Evolutionary conservation across 148 eudicot species (phyloP), one percentile per base, ranked within the genome.

Genomic region (Rhododendron mucronatum): DNA sequence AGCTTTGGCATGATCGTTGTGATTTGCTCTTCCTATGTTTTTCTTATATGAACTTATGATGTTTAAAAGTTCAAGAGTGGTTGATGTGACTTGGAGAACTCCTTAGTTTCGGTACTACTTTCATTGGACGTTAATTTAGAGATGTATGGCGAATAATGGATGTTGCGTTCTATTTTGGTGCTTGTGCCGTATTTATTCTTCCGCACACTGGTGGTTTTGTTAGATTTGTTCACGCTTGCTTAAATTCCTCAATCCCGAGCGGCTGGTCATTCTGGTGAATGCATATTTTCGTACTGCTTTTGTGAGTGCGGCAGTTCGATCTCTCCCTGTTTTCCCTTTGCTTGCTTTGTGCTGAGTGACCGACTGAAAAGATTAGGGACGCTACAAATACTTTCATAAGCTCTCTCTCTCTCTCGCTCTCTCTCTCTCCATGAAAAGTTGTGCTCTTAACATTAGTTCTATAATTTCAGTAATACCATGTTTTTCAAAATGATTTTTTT

Each of bases 91-190:
- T 39, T 39, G 10, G 80, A 77, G 50, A 39, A 30, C 21, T 37
- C 30, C 3, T 12, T 16, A 5, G 16, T 33, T 18, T 81, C 5
- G 44, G 59, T 80, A 28, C 3, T 10, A 78, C 21, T 53, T 80
- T 30, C 21, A 23, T 74, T 71, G 55, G 59, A 28, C n/a, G 21
- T 30, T 5, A 28, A 7, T 47, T 16, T 69, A 30, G 79, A 71
- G 47, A 73, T 73, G 65, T 74, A 33, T 74, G 80, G n/a, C 7
- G 86, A 51, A 74, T 74, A 33, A 73, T 84, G 67, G 80, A 33
- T 73, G 80, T 74, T 84, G 67, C 80, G 21, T 45, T 74, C 33
- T 73, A 51, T 30, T 71, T 71, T 33, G 21, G 18, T 71, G 76
- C 76, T 71, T 71, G 39, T 71, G 39, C 41, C 41, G 39, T 14